phyloP scores from a whole-genome alignment of 2,329 filamentous ascomycete genomes.

The Ceratocystis ficicola region DNA sequence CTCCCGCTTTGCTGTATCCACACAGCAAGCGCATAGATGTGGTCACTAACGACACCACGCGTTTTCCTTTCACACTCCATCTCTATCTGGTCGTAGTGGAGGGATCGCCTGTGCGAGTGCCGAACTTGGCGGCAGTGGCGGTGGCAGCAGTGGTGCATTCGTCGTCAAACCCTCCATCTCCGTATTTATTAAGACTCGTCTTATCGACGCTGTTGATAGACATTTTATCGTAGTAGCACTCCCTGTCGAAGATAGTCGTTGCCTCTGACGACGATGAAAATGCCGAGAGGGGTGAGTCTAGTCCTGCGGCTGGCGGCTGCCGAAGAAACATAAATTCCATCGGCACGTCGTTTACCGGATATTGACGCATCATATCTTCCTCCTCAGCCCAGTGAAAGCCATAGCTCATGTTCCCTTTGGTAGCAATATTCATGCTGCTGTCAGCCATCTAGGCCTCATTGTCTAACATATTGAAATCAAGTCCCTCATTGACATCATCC shows the following conservation, averaged over 20 bases:
- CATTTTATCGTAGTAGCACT: neutral
- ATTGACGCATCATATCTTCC: neutral
- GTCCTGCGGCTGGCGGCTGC: neutral
- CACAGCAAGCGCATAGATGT: conserved; percentile 2
- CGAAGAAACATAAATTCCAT: neutral
- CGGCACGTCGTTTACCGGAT: neutral
- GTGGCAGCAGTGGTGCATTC: neutral
- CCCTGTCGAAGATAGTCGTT: neutral
- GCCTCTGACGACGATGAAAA: neutral
- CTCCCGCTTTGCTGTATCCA: neutral
- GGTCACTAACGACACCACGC: neutral
- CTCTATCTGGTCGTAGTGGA: conserved; percentile 3
- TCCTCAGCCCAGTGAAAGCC: neutral
- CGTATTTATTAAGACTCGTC: conserved; percentile 10
- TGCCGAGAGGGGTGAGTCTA: neutral
- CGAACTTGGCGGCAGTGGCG: neutral
- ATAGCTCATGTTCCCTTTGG: neutral
- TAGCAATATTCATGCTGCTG: neutral
- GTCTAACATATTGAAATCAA: conserved; percentile 16
- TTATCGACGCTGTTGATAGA: neutral
- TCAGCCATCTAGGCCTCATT: conserved; percentile 17
- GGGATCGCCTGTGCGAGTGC: neutral
- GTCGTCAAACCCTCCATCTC: conserved; percentile 1
- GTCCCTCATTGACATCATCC: conserved; percentile 4
- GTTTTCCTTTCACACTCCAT: conserved; percentile 6